Percentiles rank a stretch among this genome's conserved stretches.
These are phyloP conservation scores for Venturia carpophila DNA, from an alignment of 2,329 filamentous ascomycete species.

Conservation along the genomic window DNA sequence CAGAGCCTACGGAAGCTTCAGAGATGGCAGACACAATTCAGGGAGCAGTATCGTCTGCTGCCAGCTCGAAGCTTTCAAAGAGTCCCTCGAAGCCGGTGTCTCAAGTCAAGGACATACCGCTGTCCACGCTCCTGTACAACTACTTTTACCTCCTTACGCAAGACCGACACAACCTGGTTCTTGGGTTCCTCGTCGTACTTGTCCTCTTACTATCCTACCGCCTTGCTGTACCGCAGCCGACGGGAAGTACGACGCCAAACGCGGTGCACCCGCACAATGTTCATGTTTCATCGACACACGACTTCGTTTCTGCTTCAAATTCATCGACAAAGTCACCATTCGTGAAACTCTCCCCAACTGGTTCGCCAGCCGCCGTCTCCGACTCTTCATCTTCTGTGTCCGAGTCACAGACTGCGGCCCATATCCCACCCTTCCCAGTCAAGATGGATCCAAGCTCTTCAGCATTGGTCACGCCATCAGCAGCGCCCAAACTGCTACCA, in stretches of 20 bases:
- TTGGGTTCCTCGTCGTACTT: conserved; percentile 39
- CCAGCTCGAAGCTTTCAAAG: conserved; percentile 2
- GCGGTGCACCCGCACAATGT: neutral
- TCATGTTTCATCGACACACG: neutral
- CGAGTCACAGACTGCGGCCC: neutral
- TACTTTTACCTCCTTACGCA: conserved; percentile 45
- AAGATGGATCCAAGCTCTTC: neutral
- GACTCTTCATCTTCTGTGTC: neutral
- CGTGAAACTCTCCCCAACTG: neutral
- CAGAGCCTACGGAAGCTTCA: neutral
- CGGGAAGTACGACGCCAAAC: neutral
- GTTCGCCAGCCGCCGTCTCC: neutral
- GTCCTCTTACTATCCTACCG: conserved; percentile 33
- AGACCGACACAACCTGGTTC: conserved; percentile 47
- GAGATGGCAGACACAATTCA: neutral
- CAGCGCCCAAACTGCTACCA: no score
- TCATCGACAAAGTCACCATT: neutral
- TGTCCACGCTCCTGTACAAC: conserved; percentile 45
- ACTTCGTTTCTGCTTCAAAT: neutral
- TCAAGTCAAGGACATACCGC: conserved; percentile 38
- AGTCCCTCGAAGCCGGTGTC: neutral
- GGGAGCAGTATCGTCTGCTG: neutral
- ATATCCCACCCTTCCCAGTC: neutral
- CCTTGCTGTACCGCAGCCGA: neutral
- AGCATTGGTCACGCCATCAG: no score